These are phyloP conservation scores for Talaromyces nanjingensis DNA, from an alignment of 495 filamentous ascomycete genomes.

Conservation along the genomic window DNA sequence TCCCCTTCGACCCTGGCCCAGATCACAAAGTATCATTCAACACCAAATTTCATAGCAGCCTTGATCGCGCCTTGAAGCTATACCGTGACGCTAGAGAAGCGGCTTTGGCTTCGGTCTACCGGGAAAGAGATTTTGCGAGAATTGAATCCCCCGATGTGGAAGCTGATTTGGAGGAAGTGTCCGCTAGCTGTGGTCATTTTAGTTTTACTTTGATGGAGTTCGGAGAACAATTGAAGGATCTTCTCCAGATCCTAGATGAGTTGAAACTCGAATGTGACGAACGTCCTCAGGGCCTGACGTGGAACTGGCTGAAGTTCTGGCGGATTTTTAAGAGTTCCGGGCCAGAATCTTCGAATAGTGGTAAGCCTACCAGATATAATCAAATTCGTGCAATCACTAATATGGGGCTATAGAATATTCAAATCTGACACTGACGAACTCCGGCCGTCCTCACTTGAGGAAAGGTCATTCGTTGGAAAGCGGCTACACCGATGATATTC, in stretches of 20 bases:
- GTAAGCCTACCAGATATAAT: conserved; percentile 10
- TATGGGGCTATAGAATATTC: conserved; percentile 7
- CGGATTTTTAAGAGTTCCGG: conserved; percentile 15
- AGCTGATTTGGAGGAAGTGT: conserved; percentile 93
- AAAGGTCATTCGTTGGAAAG: conserved; percentile 13
- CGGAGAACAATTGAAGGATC: conserved; percentile 77
- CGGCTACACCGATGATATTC: not conserved
- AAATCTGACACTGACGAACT: conserved; percentile 11
- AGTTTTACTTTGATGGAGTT: conserved; percentile 83
- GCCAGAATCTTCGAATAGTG: conserved; percentile 4
- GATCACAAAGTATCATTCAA: conserved; percentile 65
- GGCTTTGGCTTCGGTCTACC: conserved; percentile 72
- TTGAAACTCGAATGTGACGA: conserved; percentile 62
- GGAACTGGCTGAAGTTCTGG: conserved; percentile 89
- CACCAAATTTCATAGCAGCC: conserved; percentile 66
- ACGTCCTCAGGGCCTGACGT: conserved; percentile 51
- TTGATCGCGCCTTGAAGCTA: conserved; percentile 69
- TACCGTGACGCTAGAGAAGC: conserved; percentile 68
- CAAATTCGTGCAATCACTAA: not conserved
- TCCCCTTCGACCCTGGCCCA: conserved; percentile 65
- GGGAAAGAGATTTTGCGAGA: conserved; percentile 60
- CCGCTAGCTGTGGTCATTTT: conserved; percentile 92
- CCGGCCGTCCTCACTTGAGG: conserved; percentile 10
- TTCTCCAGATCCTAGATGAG: conserved; percentile 78
- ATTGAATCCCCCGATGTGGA: conserved; percentile 62